phyloP scores from a whole-genome alignment of 2,329 filamentous ascomycete genomes.

The Periconia digitata region DNA sequence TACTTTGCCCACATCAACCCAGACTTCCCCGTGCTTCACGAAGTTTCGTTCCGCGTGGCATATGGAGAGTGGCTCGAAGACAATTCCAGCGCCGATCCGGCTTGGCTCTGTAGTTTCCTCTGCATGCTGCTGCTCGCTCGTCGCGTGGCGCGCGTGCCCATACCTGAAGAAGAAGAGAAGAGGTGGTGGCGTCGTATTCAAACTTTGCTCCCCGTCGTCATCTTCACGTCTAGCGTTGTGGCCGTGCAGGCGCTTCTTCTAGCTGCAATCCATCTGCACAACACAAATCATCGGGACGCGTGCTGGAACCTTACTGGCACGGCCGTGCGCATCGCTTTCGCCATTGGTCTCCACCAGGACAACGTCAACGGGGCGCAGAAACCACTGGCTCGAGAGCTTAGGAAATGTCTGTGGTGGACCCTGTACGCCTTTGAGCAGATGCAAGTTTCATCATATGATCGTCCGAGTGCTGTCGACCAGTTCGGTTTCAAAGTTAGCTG shows the following conservation, averaged over 20 bases:
- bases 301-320: slow-evolving; percentile 50
- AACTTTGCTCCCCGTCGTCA: slow-evolving; percentile 44
- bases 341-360: slow-evolving; percentile 49
- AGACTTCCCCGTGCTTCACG: slow-evolving; percentile 48
- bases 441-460: slow-evolving; percentile 48
- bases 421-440: slow-evolving; percentile 53
- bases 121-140: slow-evolving; percentile 46
- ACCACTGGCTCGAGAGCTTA: slow-evolving; percentile 46
- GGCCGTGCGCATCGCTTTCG: slow-evolving; percentile 47
- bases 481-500: slow-evolving; percentile 35
- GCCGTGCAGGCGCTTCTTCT: slow-evolving; percentile 49
- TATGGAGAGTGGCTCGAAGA: slow-evolving; percentile 41
- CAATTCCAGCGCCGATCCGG: slow-evolving; percentile 37
- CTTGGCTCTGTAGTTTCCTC: slow-evolving; percentile 47
- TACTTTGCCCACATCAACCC: slow-evolving; percentile 48
- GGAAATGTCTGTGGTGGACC: slow-evolving; percentile 57
- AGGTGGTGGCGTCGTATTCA: slow-evolving; percentile 47
- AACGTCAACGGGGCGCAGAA: slow-evolving; percentile 38
- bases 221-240: slow-evolving; percentile 47
- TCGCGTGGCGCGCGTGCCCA: slow-evolving; percentile 33
- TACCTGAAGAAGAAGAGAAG: slow-evolving; percentile 43
- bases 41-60: slow-evolving; percentile 46
- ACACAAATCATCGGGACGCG: slow-evolving; percentile 48
- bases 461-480: slow-evolving; percentile 48
- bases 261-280: slow-evolving; percentile 48